phyloP scores from a whole-genome alignment of 2,329 filamentous ascomycete species.

The Didymella sp. region DNA sequence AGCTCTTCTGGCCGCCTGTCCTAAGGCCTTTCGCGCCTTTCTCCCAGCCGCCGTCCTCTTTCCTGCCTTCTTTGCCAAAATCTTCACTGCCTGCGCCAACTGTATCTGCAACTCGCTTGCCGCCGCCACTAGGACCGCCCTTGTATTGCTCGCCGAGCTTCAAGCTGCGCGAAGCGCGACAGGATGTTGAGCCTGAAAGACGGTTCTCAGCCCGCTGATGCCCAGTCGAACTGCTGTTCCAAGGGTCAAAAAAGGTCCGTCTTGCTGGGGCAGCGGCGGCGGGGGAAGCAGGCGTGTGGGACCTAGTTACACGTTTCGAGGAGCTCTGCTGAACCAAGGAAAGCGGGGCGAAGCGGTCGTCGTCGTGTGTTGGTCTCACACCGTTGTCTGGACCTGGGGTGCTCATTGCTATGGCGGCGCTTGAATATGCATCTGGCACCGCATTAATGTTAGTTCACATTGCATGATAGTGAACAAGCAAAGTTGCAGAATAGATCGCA shows the following conservation, averaged over 20 bases:
- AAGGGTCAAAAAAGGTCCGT: constrained; percentile 65
- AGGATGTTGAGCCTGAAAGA: constrained; percentile 68
- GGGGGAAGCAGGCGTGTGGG: constrained; percentile 6
- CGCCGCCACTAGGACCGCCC: constrained; percentile 62
- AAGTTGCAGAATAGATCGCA: background rate
- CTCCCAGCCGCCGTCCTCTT: constrained; percentile 61
- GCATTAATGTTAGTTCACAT: constrained; percentile 23
- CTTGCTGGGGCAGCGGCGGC: constrained; percentile 13
- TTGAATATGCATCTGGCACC: constrained; percentile 2
- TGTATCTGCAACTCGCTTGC: constrained; percentile 67
- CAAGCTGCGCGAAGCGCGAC: constrained; percentile 72
- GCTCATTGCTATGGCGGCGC: constrained; percentile 20
- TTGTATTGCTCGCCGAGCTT: constrained; percentile 76
- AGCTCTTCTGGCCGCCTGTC: constrained; percentile 52
- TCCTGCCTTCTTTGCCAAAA: constrained; percentile 58
- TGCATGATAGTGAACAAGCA: constrained; percentile 12
- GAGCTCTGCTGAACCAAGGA: constrained; percentile 18
- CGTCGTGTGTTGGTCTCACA: constrained; percentile 18
- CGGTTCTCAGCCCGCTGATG: constrained; percentile 78
- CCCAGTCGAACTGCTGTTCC: constrained; percentile 76
- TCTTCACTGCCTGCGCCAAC: constrained; percentile 69
- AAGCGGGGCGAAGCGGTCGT: constrained; percentile 25
- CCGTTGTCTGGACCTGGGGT: constrained; percentile 10
- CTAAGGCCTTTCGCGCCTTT: constrained; percentile 58
- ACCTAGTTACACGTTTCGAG: constrained; percentile 12